These are phyloP conservation scores for Oryza officinalis DNA, from an alignment of 176 grass and related monocot species.

Conservation along the genomic window DNA sequence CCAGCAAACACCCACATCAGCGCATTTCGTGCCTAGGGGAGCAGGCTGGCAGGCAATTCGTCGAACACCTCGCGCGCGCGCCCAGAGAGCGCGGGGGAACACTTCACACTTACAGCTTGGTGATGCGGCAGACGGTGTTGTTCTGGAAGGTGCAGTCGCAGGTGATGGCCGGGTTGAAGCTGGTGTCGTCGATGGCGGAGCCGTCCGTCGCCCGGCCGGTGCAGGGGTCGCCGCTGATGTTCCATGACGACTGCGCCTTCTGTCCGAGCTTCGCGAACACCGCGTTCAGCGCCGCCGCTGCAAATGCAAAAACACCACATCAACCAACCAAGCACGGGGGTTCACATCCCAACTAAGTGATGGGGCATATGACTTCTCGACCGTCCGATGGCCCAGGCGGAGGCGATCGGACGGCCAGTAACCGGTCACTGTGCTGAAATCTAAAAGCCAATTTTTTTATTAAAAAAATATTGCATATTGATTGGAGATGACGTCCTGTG, in stretches of 20 bases:
- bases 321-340: neutral
- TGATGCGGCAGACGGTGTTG: constrained; percentile 67
- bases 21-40: neutral
- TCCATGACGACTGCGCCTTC: constrained; percentile 59
- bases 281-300: constrained; percentile 77
- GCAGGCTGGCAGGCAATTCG: neutral
- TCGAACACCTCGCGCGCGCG: constrained; percentile 8
- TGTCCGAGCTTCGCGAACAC: constrained; percentile 56
- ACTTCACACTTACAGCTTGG: constrained; percentile 44
- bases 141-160: constrained; percentile 60
- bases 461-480: neutral
- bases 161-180: constrained; percentile 66
- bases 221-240: constrained; percentile 92
- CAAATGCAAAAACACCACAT: neutral
- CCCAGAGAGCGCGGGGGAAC: no score
- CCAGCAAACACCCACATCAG: neutral
- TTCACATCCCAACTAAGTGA: no score
- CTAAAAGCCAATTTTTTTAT: neutral
- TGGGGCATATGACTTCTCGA: neutral
- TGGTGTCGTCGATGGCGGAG: constrained; percentile 37
- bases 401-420: neutral
- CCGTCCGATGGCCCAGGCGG: constrained; percentile 5
- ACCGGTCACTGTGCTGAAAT: neutral
- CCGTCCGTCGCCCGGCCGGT: constrained; percentile 66
- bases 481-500: neutral